Conservation (phyloP, 176 grass and related monocot species). For the Hyparrhenia diplandra region DNA sequence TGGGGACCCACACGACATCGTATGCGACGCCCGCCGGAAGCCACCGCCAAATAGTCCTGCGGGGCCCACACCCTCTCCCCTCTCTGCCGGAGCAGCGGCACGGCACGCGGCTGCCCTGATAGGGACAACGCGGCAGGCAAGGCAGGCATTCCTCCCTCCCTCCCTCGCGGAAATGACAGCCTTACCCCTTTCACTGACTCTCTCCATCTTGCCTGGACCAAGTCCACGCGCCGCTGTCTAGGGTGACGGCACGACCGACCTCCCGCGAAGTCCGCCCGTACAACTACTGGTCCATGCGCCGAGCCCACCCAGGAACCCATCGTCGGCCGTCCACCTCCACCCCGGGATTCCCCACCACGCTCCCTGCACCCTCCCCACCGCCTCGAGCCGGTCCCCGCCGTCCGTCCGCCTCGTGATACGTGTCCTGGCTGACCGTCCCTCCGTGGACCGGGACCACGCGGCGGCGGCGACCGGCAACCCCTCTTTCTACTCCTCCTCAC, state of each 20-base stretch:
- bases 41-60: slow-evolving; percentile 9
- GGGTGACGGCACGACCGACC: background rate
- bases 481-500: slow-evolving; percentile 21
- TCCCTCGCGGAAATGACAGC: slow-evolving; percentile 23
- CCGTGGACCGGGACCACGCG: slow-evolving; percentile 10
- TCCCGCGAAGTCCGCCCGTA: background rate
- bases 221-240: background rate
- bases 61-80: background rate
- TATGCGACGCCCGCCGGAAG: too few species aligned
- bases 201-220: background rate
- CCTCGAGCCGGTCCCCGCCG: too few species aligned
- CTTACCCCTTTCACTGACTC: background rate
- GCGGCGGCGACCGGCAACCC: background rate
- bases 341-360: background rate
- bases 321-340: background rate
- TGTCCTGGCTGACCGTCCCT: accelerated
- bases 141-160: slow-evolving; percentile 17
- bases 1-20: background rate
- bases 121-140: slow-evolving; percentile 21
- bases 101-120: background rate
- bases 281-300: background rate
- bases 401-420: background rate
- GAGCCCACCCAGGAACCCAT: background rate
- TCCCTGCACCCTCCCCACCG: background rate
- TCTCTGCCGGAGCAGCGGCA: background rate